These are phyloP conservation scores for Trebouxia sp. DNA, from an alignment of 139 green algal species.

Conservation along the genomic window DNA sequence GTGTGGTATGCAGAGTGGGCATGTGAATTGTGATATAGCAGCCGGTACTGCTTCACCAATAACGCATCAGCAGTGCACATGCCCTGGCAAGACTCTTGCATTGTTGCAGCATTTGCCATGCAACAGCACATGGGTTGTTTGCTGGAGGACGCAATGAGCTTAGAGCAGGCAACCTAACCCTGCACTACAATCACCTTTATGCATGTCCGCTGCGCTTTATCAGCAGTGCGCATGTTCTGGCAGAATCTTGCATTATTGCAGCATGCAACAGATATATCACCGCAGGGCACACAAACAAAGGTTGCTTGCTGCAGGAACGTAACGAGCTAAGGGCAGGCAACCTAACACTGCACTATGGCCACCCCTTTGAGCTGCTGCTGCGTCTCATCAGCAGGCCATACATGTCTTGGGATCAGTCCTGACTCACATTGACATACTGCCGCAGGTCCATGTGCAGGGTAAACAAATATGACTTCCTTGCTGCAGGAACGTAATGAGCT, in stretches of 20 bases:
- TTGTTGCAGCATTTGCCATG: too few relatives aligned
- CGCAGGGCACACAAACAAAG: too few relatives aligned
- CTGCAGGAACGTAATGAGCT: slow-evolving; percentile 41
- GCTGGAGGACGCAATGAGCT: background rate
- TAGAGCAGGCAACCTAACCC: background rate
- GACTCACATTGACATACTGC: background rate
- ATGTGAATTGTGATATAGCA: too few relatives aligned
- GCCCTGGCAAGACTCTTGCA: too few relatives aligned
- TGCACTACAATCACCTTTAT: too few relatives aligned
- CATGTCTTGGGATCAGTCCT: too few relatives aligned
- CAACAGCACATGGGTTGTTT: background rate
- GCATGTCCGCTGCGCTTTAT: background rate
- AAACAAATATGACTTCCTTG: background rate
- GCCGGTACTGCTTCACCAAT: too few relatives aligned
- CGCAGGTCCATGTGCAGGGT: background rate
- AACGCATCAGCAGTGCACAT: background rate
- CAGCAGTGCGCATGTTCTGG: background rate
- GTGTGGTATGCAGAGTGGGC: too few relatives aligned
- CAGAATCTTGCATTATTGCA: too few relatives aligned
- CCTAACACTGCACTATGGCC: background rate
- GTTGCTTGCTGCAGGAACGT: background rate
- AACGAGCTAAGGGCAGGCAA: background rate
- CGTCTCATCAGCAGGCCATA: background rate
- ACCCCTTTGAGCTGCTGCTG: too few relatives aligned
- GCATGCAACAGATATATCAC: too few relatives aligned